Evolutionary conservation across 2,329 filamentous ascomycete species (phyloP).

Genomic region (Penicillium sp.): DNA sequence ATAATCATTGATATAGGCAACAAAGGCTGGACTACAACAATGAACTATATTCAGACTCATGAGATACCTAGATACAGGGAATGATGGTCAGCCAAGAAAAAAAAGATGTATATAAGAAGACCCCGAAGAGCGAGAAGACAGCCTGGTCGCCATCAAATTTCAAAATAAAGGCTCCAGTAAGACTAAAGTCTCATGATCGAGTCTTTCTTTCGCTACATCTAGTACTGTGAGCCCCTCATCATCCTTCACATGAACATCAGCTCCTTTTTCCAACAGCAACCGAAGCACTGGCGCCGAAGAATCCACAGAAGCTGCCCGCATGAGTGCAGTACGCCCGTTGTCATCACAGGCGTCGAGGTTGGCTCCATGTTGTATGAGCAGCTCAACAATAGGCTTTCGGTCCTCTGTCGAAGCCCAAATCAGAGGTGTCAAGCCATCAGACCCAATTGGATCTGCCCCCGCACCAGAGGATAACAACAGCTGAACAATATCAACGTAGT

Average conservation of each 20-base stretch:
- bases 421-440: not conserved
- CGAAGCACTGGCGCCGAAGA: not conserved
- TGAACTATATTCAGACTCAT: no score
- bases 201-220: no score
- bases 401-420: not conserved
- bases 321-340: not conserved
- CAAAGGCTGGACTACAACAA: no score
- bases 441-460: not conserved
- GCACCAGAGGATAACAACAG: not conserved
- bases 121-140: not conserved
- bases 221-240: no score
- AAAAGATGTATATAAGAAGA: no score
- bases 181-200: no score
- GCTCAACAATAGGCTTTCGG: not conserved
- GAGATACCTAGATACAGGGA: no score
- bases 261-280: not conserved
- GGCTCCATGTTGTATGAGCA: constrained; percentile 4
- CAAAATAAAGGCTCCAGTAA: not conserved
- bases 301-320: not conserved
- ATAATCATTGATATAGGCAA: no score
- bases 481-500: not conserved
- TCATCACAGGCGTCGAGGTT: not conserved
- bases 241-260: not conserved
- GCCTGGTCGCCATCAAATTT: not conserved
- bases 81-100: no score